These are phyloP conservation scores for Cyberlindnera xishuangbannaensis DNA, from an alignment of 805 yeast genomes.

Conservation along the genomic window DNA sequence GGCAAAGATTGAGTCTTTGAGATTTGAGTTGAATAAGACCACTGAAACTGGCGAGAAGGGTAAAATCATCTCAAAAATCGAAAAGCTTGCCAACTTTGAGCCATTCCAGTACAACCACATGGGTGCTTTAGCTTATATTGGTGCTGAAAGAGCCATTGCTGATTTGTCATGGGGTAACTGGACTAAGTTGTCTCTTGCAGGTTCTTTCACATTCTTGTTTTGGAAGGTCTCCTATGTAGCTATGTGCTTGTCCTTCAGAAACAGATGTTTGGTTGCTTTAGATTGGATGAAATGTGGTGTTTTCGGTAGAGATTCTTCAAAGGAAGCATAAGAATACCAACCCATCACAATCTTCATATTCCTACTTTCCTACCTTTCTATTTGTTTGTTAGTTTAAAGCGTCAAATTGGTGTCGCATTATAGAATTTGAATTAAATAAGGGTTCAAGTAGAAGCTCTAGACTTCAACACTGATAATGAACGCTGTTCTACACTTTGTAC, in stretches of 20 bases:
- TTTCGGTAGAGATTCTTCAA: constrained; percentile 80
- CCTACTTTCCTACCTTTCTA: background rate
- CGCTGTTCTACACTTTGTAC: no score
- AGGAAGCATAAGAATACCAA: constrained; percentile 18
- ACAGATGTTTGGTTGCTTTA: constrained; percentile 75
- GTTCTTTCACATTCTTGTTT: constrained; percentile 81
- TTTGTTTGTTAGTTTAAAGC: background rate
- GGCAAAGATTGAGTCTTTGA: constrained; percentile 53
- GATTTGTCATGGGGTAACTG: constrained; percentile 78
- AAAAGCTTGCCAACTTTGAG: constrained; percentile 41
- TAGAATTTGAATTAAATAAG: background rate
- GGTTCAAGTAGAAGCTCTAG: no score
- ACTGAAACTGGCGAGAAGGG: constrained; percentile 35
- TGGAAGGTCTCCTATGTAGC: constrained; percentile 93
- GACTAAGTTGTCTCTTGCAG: constrained; percentile 77
- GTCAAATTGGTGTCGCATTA: background rate
- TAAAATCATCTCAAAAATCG: constrained; percentile 28
- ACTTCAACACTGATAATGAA: no score
- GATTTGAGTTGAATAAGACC: constrained; percentile 34
- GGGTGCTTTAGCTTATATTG: constrained; percentile 93
- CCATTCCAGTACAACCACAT: constrained; percentile 80
- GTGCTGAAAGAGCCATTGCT: constrained; percentile 90
- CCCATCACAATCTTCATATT: no score
- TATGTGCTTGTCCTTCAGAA: constrained; percentile 87
- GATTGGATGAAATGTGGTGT: constrained; percentile 88